Conservation (phyloP, 352 stramenopile species). For the Thraustochytrium sp. region DNA sequence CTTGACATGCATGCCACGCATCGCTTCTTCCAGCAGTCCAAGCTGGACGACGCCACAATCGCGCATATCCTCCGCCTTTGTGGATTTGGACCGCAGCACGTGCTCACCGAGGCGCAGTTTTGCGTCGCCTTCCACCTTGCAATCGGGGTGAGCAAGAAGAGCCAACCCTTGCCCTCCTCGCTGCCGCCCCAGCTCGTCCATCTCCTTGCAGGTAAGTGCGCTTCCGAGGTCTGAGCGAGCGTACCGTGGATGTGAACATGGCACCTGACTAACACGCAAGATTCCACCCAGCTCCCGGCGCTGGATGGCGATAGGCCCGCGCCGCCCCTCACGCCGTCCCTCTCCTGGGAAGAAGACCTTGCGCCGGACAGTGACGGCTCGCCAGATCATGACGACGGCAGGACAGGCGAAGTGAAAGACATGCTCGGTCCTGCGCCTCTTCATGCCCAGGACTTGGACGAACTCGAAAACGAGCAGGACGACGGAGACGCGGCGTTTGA, state of each 20-base stretch:
- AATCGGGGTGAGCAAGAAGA: neutral
- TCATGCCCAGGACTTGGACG: too few species aligned
- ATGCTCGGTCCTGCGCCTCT: too few species aligned
- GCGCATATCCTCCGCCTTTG: neutral
- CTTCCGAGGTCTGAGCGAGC: neutral
- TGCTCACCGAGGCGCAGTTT: slow-evolving; percentile 5
- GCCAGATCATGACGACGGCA: too few species aligned
- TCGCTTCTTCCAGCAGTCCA: slow-evolving; percentile 7
- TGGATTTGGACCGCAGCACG: neutral
- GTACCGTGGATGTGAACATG: neutral
- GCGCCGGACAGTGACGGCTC: too few species aligned
- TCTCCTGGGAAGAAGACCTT: too few species aligned
- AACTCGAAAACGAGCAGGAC: too few species aligned
- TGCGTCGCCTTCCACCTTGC: slow-evolving; percentile 9
- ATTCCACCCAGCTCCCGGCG: too few species aligned
- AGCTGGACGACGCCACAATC: neutral
- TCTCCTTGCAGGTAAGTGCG: neutral
- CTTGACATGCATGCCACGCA: neutral
- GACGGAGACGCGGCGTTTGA: too few species aligned
- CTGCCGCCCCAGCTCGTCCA: neutral
- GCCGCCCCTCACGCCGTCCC: too few species aligned
- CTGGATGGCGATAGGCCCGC: too few species aligned
- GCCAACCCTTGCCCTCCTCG: neutral
- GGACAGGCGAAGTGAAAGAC: too few species aligned
- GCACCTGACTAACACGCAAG: neutral